Percentiles rank a stretch among this genome's conserved stretches.
These are phyloP conservation scores for Pseudocercospora ulei DNA, from an alignment of 2,329 filamentous ascomycete genomes.

Conservation along the genomic window DNA sequence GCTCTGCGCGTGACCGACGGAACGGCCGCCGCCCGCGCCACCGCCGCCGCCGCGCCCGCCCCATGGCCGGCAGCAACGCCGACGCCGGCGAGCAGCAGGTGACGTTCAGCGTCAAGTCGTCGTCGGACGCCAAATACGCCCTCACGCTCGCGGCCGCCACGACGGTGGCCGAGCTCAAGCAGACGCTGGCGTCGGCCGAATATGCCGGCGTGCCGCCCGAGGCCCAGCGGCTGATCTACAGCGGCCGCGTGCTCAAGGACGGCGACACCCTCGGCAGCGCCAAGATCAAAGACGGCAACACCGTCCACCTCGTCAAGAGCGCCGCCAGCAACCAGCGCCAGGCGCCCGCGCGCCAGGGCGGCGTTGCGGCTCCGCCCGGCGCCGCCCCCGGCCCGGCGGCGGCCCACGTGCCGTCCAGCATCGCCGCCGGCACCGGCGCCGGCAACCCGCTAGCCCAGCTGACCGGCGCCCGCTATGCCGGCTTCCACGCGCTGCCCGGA, in stretches of 20 bases:
- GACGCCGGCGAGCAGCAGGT: slow-evolving; percentile 66
- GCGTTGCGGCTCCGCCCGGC: slow-evolving; percentile 34
- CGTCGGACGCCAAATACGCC: slow-evolving; percentile 73
- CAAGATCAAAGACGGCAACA: slow-evolving; percentile 94
- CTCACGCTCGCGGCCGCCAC: slow-evolving; percentile 69
- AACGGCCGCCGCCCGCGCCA: slow-evolving; percentile 1
- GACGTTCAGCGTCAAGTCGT: slow-evolving; percentile 97
- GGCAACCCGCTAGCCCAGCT: slow-evolving; percentile 85
- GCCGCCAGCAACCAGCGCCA: slow-evolving; percentile 72
- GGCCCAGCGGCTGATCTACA: slow-evolving; percentile 92
- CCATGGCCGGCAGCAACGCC: slow-evolving; percentile 51
- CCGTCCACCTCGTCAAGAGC: slow-evolving; percentile 91
- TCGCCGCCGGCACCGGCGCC: slow-evolving; percentile 65
- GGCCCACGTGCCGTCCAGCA: slow-evolving; percentile 60
- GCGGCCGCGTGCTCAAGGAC: slow-evolving; percentile 92
- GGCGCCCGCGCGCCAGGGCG: slow-evolving; percentile 45
- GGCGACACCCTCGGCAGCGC: slow-evolving; percentile 72
- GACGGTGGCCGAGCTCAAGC: slow-evolving; percentile 77
- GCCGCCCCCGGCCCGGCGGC: slow-evolving; percentile 44
- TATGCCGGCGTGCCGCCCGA: slow-evolving; percentile 80
- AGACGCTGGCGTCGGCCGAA: slow-evolving; percentile 69
- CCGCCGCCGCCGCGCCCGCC: slow-evolving; percentile 7
- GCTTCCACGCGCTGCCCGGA: slow-evolving; percentile 78
- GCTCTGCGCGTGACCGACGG: background rate
- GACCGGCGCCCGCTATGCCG: slow-evolving; percentile 87